A percentile compares a stretch with the other conserved stretches of the same genome.
phyloP scores from a whole-genome alignment of 176 grass and related monocot species.

The Cocos nucifera region DNA sequence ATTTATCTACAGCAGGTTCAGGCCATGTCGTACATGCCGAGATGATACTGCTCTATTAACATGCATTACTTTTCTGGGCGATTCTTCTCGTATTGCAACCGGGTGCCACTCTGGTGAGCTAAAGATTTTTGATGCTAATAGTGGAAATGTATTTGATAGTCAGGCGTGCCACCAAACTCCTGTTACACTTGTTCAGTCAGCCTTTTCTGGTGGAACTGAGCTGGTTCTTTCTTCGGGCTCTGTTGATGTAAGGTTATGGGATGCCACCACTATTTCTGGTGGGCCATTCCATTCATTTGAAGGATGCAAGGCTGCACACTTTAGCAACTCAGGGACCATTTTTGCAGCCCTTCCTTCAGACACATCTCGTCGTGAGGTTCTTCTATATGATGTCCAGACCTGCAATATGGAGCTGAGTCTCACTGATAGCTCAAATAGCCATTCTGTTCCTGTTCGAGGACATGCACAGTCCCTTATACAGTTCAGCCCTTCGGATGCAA shows the following conservation, averaged over 20 bases:
- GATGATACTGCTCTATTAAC: slow-evolving; percentile 69
- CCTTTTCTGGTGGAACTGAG: slow-evolving; percentile 42
- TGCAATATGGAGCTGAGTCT: slow-evolving; percentile 42
- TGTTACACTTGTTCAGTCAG: slow-evolving; percentile 64
- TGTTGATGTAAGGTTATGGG: slow-evolving; percentile 81
- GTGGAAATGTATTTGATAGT: slow-evolving; percentile 58
- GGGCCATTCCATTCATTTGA: slow-evolving; percentile 83
- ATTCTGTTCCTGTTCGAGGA: slow-evolving; percentile 37
- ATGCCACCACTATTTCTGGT: slow-evolving; percentile 42
- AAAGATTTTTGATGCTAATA: slow-evolving; percentile 87
- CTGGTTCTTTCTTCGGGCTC: slow-evolving; percentile 67
- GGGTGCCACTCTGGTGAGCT: slow-evolving; percentile 77
- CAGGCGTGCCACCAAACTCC: slow-evolving; percentile 56
- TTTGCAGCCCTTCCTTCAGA: slow-evolving; percentile 72
- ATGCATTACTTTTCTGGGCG: slow-evolving; percentile 85
- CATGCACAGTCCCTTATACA: slow-evolving; percentile 75
- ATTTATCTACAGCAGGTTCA: slow-evolving; percentile 97
- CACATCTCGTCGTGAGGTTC: slow-evolving; percentile 38
- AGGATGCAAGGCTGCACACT: slow-evolving; percentile 70
- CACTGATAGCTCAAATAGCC: slow-evolving; percentile 46
- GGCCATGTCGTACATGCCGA: slow-evolving; percentile 77
- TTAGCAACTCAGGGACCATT: slow-evolving; percentile 59
- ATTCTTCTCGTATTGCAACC: slow-evolving; percentile 63
- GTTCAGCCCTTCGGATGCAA: slow-evolving; percentile 75
- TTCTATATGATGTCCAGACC: slow-evolving; percentile 81